phyloP scores from a whole-genome alignment of 2,329 filamentous ascomycete genomes.

The Penicillium sumatraense region DNA sequence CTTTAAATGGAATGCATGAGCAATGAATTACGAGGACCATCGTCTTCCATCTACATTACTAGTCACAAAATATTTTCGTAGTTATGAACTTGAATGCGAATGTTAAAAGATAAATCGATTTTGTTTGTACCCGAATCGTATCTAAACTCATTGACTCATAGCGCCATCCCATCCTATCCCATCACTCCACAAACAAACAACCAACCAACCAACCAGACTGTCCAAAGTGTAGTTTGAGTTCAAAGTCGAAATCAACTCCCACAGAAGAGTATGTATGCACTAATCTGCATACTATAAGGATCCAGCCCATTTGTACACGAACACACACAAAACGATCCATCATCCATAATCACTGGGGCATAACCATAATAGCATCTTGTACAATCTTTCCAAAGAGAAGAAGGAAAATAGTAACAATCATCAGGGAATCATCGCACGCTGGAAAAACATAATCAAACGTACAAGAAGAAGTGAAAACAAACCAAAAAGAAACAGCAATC shows the following conservation, averaged over 20 bases:
- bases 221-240: too few relatives aligned
- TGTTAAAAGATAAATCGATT: background rate
- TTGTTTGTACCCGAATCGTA: slow-evolving; percentile 1
- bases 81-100: too few relatives aligned
- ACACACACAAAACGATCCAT: slow-evolving; percentile 11
- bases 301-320: slow-evolving; percentile 1
- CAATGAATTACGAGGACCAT: too few relatives aligned
- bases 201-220: too few relatives aligned
- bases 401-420: background rate
- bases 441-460: slow-evolving; percentile 11
- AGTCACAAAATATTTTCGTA: too few relatives aligned
- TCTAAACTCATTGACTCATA: too few relatives aligned
- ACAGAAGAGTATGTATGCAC: too few relatives aligned
- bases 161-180: slow-evolving; percentile 1
- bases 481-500: slow-evolving; percentile 5
- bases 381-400: slow-evolving; percentile 7
- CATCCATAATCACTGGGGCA: slow-evolving; percentile 11
- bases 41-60: too few relatives aligned
- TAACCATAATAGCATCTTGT: slow-evolving; percentile 17
- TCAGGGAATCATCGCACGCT: slow-evolving; percentile 5
- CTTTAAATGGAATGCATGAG: slow-evolving; percentile 21
- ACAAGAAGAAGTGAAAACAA: slow-evolving; percentile 10
- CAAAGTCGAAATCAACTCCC: too few relatives aligned
- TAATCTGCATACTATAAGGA: slow-evolving; percentile 5
- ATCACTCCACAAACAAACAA: background rate